Percentiles rank a stretch among this genome's conserved stretches.
phyloP scores from a whole-genome alignment of 2,329 filamentous ascomycete genomes.

The Cladosporium cucumerinum region DNA sequence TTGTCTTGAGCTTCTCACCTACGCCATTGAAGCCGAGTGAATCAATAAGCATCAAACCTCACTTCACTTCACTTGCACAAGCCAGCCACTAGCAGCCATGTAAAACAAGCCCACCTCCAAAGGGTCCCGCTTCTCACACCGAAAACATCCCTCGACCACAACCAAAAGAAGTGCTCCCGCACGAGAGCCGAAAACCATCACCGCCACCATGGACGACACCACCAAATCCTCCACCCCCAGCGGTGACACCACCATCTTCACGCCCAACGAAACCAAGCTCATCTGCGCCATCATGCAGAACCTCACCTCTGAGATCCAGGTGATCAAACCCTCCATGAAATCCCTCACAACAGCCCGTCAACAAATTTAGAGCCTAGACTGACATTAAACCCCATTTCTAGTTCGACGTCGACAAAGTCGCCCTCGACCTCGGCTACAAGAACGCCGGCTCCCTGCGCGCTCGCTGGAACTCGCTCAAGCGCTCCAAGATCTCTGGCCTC shows the following conservation, averaged over 20 bases:
- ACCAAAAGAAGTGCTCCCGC: not conserved
- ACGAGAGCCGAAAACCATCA: not conserved
- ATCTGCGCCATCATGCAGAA: constrained; percentile 27
- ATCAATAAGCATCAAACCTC: not conserved
- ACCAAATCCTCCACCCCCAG: not conserved
- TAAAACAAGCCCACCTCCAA: not conserved
- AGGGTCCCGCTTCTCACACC: not conserved
- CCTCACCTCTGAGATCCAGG: constrained; percentile 25
- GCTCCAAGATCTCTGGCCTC: constrained; percentile 24
- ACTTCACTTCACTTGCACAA: not conserved
- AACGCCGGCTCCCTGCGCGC: constrained; percentile 22
- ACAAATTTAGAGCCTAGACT: no score
- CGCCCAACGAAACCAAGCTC: constrained; percentile 25
- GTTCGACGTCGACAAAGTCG: constrained; percentile 28
- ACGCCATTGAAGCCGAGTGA: not conserved
- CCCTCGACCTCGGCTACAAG: constrained; percentile 26
- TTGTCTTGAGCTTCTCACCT: not conserved
- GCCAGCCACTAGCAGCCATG: not conserved
- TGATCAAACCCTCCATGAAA: constrained; percentile 7
- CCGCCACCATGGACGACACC: not conserved
- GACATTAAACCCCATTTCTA: no score
- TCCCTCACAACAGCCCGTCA: not conserved
- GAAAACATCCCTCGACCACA: not conserved
- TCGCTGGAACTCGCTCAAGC: constrained; percentile 28
- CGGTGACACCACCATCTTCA: constrained; percentile 18